Conservation (phyloP, 306 rosid species). For the Cicer arietinum region DNA sequence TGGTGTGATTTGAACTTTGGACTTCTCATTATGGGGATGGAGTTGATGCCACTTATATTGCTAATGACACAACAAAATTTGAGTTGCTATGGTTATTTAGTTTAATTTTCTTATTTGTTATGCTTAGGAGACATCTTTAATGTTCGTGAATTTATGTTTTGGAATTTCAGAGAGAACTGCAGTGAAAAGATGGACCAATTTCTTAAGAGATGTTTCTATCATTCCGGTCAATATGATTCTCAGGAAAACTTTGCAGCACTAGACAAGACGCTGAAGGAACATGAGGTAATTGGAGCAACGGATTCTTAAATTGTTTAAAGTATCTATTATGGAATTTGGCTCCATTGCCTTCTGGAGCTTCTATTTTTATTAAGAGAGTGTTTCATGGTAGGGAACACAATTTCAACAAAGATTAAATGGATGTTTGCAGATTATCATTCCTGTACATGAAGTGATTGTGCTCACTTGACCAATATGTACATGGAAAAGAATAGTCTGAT, state of each 20-base stretch:
- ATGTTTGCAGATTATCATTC: neutral
- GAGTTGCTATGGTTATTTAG: constrained; percentile 2
- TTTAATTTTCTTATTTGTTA: neutral
- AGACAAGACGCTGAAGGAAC: constrained; percentile 83
- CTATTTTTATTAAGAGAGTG: constrained; percentile 21
- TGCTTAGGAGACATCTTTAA: constrained; percentile 29
- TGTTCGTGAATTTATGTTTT: constrained; percentile 37
- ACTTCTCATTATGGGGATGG: constrained; percentile 8
- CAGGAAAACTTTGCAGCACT: constrained; percentile 69
- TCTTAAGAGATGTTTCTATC: constrained; percentile 89
- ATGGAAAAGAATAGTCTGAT: neutral
- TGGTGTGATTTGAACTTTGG: neutral
- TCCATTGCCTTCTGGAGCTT: constrained; percentile 10
- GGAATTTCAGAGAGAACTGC: constrained; percentile 78
- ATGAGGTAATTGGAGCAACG: constrained; percentile 65
- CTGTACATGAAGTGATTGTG: constrained; percentile 27
- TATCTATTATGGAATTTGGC: constrained; percentile 18
- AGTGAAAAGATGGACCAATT: constrained; percentile 82
- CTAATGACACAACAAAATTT: constrained; percentile 17
- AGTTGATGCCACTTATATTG: constrained; percentile 8
- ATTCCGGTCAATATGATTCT: constrained; percentile 93
- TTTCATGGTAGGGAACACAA: neutral
- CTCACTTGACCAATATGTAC: neutral
- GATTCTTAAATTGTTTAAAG: constrained; percentile 1
- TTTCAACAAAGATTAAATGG: neutral